Evolutionary conservation across 768 basidiomycete genomes (phyloP), one percentile per base, ranked within the genome.

Genomic region (Suillus cothurnatus): DNA sequence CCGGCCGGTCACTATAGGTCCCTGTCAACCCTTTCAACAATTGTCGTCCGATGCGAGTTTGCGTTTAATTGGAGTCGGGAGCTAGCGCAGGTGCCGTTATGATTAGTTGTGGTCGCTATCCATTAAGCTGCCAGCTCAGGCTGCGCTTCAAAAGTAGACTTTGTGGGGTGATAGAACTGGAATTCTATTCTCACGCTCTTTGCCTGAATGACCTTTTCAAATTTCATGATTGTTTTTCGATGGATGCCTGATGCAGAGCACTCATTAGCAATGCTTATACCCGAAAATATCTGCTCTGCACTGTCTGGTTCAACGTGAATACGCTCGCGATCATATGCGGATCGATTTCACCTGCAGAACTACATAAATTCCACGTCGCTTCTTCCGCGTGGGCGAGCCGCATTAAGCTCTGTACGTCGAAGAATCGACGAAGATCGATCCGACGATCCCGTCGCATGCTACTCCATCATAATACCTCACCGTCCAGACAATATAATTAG

Each of bases 391-490:
- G 57, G 69, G 21, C 62, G 49, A 6, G 66, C 61, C 8, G n/a
- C 61, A 73, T 66, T 55, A 36, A 55, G 11, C 21, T 55, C 53
- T 32, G 31, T 21, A 31, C 26, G 61, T 38, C 69, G 67, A 17
- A 62, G 61, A 31, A 23, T 57, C 0, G 75, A 78, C 7, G 15
- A 62, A 61, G 34, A 23, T 57, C 0, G 75, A 78, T 8, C 70
- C 64, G n/a, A n/a, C n/a, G n/a, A n/a, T n/a, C n/a, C n/a, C 49
- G 39, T 70, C 62, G 74, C 78, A 31, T 76, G 89, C 67, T 93
- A 91, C 72, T 86, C 90, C 14, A 78, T 87, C 65, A 73, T 80
- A 6, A 72, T 80, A n/a, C 89, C 85, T 23, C 74, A 72, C 56
- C 72, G 80, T 57, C 79, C 80, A 34, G 73, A 72, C 31, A 85